Percentiles rank a stretch among this genome's conserved stretches.
phyloP scores from a whole-genome alignment of 2,329 filamentous ascomycete species.

The Ramichloridium luteum region DNA sequence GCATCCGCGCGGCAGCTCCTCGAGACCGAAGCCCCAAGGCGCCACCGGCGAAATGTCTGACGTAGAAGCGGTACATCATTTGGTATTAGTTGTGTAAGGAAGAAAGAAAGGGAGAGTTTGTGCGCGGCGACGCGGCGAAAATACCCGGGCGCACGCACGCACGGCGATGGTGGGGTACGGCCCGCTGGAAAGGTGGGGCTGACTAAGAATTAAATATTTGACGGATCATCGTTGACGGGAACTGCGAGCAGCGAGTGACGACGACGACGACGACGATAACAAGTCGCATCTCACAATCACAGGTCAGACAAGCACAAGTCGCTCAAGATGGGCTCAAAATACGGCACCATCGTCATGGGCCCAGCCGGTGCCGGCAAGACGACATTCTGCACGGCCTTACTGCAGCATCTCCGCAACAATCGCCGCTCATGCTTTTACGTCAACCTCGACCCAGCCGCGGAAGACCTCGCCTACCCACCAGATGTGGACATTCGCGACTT shows the following conservation, averaged over 20 bases:
- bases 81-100: slow-evolving; percentile 65
- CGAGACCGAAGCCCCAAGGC: no score
- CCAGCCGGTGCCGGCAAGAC: slow-evolving; percentile 96
- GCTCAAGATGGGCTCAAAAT: slow-evolving; percentile 45
- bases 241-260: background rate
- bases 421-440: slow-evolving; percentile 91
- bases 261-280: background rate
- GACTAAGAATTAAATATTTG: no score
- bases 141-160: no score
- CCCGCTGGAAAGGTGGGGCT: no score
- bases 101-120: slow-evolving; percentile 31
- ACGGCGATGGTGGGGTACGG: no score
- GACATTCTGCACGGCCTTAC: slow-evolving; percentile 87
- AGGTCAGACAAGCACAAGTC: background rate
- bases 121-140: no score
- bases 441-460: slow-evolving; percentile 93
- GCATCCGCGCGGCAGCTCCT: slow-evolving; percentile 31
- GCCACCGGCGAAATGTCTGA: slow-evolving; percentile 29
- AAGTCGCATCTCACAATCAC: background rate
- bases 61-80: slow-evolving; percentile 58
- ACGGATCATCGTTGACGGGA: background rate
- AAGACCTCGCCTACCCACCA: slow-evolving; percentile 79
- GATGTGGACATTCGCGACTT: slow-evolving; percentile 93
- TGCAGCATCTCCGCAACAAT: slow-evolving; percentile 81
- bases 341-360: slow-evolving; percentile 89